phyloP scores from a whole-genome alignment of 495 filamentous ascomycete genomes.

The Ascobolus immersus region DNA sequence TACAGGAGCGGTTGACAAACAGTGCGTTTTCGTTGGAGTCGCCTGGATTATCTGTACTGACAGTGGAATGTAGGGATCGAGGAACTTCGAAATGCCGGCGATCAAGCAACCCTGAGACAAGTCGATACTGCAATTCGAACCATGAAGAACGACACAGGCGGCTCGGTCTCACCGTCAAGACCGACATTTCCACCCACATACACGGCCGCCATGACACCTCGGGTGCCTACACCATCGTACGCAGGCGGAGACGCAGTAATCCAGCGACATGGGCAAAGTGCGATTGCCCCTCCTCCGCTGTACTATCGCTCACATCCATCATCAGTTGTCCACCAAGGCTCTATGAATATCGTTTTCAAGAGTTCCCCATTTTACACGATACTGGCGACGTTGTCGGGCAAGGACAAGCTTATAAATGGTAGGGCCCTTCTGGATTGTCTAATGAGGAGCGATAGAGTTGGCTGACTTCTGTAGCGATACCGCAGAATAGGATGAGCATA shows the following conservation, averaged over 20 bases:
- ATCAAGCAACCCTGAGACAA: conserved; percentile 17
- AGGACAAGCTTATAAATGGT: too few species aligned
- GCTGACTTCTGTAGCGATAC: conserved; percentile 27
- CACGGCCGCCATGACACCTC: conserved; percentile 5
- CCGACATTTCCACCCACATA: conserved; percentile 11
- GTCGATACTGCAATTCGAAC: too few species aligned
- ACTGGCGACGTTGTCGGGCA: conserved; percentile 30
- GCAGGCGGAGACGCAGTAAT: too few species aligned
- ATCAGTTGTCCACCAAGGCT: too few species aligned
- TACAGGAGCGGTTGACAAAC: conserved; percentile 49
- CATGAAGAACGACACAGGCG: too few species aligned
- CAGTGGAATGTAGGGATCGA: conserved; percentile 9
- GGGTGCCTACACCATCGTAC: too few species aligned
- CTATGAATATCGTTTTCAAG: too few species aligned
- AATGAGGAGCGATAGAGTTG: conserved; percentile 38
- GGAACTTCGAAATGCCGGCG: conserved; percentile 13
- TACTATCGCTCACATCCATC: too few species aligned
- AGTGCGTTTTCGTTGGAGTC: conserved; percentile 29
- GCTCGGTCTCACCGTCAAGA: conserved; percentile 16
- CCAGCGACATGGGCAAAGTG: too few species aligned
- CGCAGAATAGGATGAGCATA: too few species aligned
- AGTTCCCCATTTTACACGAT: conserved; percentile 54
- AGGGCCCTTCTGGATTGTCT: conserved; percentile 66
- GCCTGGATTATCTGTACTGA: conserved; percentile 5
- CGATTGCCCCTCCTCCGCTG: too few species aligned